Conservation (phyloP, 805 yeast species). For the Brettanomyces nanus region DNA sequence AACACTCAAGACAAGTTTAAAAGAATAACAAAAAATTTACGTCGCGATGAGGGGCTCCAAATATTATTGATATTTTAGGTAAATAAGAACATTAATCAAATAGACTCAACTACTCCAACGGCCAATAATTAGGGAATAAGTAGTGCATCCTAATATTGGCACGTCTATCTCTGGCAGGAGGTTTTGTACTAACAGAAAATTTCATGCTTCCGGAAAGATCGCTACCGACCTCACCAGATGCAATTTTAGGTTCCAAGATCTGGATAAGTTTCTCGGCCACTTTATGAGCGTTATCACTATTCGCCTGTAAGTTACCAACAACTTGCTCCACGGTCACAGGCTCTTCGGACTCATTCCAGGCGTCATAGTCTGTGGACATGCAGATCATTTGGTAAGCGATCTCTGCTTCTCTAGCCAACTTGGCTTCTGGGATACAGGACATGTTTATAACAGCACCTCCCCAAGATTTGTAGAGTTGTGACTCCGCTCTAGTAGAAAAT, state of each 20-base stretch:
- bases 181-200: slow-evolving; percentile 70
- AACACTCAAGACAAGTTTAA: too few relatives aligned
- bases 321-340: slow-evolving; percentile 98
- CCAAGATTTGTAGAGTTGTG: slow-evolving; percentile 74
- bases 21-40: too few relatives aligned
- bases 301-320: slow-evolving; percentile 81
- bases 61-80: too few relatives aligned
- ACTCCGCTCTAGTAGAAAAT: slow-evolving; percentile 94
- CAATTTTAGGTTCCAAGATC: slow-evolving; percentile 54
- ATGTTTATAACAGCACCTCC: slow-evolving; percentile 95
- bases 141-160: slow-evolving; percentile 74
- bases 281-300: slow-evolving; percentile 75
- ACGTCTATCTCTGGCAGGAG: slow-evolving; percentile 63
- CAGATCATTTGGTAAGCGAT: slow-evolving; percentile 96
- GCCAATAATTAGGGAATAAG: slow-evolving; percentile 91
- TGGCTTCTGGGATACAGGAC: slow-evolving; percentile 96
- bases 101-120: slow-evolving; percentile 21
- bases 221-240: slow-evolving; percentile 55
- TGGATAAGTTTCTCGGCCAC: slow-evolving; percentile 66
- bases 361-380: slow-evolving; percentile 98
- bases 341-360: slow-evolving; percentile 94
- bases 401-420: slow-evolving; percentile 95
- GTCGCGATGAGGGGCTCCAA: too few relatives aligned
- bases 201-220: slow-evolving; percentile 72
- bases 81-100: too few relatives aligned